A percentile compares a stretch with the other conserved stretches of the same genome.
phyloP scores from a whole-genome alignment of 228 moss, liverwort and hornwort species.

The Sphagnum magellanicum region DNA sequence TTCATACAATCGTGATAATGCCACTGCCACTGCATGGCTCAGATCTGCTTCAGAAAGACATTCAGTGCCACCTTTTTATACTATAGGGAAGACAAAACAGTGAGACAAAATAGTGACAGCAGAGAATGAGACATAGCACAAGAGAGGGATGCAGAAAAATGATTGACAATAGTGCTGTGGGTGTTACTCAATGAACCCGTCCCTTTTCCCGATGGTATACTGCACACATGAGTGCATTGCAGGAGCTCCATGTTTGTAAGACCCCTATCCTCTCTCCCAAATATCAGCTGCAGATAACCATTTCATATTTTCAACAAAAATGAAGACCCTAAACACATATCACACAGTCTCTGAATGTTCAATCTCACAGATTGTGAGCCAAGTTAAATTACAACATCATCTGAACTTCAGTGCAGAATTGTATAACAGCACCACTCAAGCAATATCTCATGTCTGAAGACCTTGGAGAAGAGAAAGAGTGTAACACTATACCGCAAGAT shows the following conservation, averaged over 20 bases:
- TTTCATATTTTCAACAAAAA: too few species aligned
- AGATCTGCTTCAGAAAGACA: constrained; percentile 27
- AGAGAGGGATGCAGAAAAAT: too few species aligned
- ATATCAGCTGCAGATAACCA: constrained; percentile 26
- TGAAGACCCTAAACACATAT: too few species aligned
- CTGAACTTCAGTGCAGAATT: too few species aligned
- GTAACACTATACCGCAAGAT: constrained; percentile 20
- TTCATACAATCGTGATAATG: constrained; percentile 42
- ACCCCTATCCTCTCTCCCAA: constrained; percentile 57
- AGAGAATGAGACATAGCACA: neutral
- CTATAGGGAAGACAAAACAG: too few species aligned
- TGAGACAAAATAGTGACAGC: neutral
- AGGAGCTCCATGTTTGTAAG: constrained; percentile 41
- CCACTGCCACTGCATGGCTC: constrained; percentile 55
- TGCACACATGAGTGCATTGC: constrained; percentile 55
- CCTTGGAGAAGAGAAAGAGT: too few species aligned
- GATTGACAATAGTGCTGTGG: too few species aligned
- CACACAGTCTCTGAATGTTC: too few species aligned
- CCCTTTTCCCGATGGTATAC: constrained; percentile 29
- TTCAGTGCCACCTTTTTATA: neutral
- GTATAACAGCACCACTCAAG: too few species aligned
- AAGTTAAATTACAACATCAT: too few species aligned
- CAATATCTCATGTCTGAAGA: too few species aligned
- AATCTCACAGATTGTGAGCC: too few species aligned
- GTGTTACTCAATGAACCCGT: constrained; percentile 49